A percentile compares a stretch with the other conserved stretches of the same genome.
phyloP scores from a whole-genome alignment of 1,139 yeast species.

The Diutina siamensis region DNA sequence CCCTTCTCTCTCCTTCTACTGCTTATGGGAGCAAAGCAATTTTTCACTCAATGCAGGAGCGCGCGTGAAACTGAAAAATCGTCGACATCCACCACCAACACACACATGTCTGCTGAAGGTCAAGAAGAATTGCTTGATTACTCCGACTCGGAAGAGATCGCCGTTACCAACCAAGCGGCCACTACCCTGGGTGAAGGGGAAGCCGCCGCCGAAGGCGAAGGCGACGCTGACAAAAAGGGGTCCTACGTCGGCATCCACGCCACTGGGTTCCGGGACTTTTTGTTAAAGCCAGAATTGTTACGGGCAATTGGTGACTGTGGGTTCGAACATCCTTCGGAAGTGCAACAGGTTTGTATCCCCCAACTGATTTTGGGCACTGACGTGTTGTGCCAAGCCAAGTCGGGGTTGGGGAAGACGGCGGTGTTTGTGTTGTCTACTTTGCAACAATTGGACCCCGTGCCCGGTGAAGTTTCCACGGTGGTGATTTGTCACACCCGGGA shows the following conservation, averaged over 20 bases:
- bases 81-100: conserved; percentile 2
- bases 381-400: conserved; percentile 96
- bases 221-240: conserved; percentile 71
- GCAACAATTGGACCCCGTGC: conserved; percentile 95
- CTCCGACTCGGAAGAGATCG: conserved; percentile 94
- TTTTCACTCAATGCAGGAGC: too few species aligned
- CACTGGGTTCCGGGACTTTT: conserved; percentile 95
- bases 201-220: conserved; percentile 13
- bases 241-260: conserved; percentile 97
- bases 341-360: conserved; percentile 97
- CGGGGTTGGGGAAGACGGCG: conserved; percentile 99
- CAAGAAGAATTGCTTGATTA: conserved; percentile 98
- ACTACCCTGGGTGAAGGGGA: conserved; percentile 30
- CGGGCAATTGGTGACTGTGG: conserved; percentile 99
- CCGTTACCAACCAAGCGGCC: conserved; percentile 26
- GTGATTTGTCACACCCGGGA: conserved; percentile 98
- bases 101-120: conserved; percentile 63
- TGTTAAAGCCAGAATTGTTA: conserved; percentile 89
- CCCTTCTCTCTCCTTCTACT: too few species aligned
- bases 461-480: conserved; percentile 90
- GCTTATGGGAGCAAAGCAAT: too few species aligned
- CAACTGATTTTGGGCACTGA: conserved; percentile 97
- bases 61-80: neutral
- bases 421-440: conserved; percentile 92
- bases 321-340: conserved; percentile 99